Base-by-base conservation (phyloP, 345 rosid species). In the Eucalyptus brandiana region DNA sequence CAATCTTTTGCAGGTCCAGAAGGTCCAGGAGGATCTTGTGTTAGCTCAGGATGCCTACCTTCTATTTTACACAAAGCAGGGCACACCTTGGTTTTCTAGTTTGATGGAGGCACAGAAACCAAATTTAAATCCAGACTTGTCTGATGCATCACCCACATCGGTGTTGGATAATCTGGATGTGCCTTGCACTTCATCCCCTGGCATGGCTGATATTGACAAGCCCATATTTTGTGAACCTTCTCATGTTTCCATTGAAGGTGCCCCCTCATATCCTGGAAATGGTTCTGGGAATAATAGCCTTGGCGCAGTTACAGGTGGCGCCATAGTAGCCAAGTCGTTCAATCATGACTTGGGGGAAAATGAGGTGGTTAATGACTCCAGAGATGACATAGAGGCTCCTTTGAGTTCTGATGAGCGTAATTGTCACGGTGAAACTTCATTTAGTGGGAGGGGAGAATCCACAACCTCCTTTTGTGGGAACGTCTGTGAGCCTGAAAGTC, bases 11-110 rank as follows among this genome's bases (percentile, higher is more conserved):
- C 92, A 98, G 99, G 98, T 98, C 45, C 88, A 86, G 80, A 91
- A 88, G 86, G 92, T 93, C 86, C 89, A 91, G 60, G 96, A 95
- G 88, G 95, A 94, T 17, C 51, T n/a, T 87, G 99, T 96, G 88
- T 91, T 97, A 51, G 94, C 96, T 90, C 92, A 93, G 87, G 94
- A 94, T 86, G 95, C 99, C 49, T 98, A 98, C 89, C 94, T 97
- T 87, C 93, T 98, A 86, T 96, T 97, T 87, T 98, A 98, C 92
- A 96, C 94, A 24, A 94, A 93, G 92, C 94, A 94, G 90, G 96
- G 89, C 48, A 93, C 93, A 34, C 96, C 96, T 17, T 98, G 97
- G 99, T 93, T 96, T 92, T 93, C 95, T 65, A 93, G 89, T 89
- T 91, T 92, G 86, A 91, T 92, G 62, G 95, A 94, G 93, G 87